Evolutionary conservation across 306 rosid genomes (phyloP).

Genomic region (Pterocarpus santalinus): DNA sequence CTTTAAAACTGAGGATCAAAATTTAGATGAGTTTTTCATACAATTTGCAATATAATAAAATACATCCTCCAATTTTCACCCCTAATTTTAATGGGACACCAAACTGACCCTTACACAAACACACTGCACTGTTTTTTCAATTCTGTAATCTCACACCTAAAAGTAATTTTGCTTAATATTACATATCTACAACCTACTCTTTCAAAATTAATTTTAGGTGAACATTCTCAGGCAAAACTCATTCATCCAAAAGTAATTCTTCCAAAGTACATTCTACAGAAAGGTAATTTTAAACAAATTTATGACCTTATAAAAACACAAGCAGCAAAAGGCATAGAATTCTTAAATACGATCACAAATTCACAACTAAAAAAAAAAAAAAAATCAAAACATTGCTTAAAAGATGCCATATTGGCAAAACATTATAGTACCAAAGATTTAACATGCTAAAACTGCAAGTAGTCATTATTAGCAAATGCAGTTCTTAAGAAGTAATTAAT

Average conservation of each 20-base stretch:
- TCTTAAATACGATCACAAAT: background rate
- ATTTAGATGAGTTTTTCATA: background rate
- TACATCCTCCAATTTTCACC: background rate
- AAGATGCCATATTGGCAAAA: background rate
- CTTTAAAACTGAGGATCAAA: background rate
- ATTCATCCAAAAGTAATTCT: background rate
- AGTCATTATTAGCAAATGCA: background rate
- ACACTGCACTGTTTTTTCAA: background rate
- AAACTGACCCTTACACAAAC: background rate
- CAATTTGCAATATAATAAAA: background rate
- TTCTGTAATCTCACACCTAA: background rate
- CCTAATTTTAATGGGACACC: background rate
- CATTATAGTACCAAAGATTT: slow-evolving; percentile 7
- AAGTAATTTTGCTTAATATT: background rate
- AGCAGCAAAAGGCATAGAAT: slow-evolving; percentile 3
- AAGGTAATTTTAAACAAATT: background rate
- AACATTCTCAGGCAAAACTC: background rate
- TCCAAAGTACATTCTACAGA: background rate
- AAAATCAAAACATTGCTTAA: background rate
- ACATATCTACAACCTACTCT: background rate
- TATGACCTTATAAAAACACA: background rate
- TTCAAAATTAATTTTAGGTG: slow-evolving; percentile 12
- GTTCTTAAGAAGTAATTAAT: background rate
- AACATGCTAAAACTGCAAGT: background rate
- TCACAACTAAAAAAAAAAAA: background rate